These are phyloP conservation scores for Phytophthora fragariaefolia DNA, from an alignment of 352 stramenopile genomes.

Conservation along the genomic window DNA sequence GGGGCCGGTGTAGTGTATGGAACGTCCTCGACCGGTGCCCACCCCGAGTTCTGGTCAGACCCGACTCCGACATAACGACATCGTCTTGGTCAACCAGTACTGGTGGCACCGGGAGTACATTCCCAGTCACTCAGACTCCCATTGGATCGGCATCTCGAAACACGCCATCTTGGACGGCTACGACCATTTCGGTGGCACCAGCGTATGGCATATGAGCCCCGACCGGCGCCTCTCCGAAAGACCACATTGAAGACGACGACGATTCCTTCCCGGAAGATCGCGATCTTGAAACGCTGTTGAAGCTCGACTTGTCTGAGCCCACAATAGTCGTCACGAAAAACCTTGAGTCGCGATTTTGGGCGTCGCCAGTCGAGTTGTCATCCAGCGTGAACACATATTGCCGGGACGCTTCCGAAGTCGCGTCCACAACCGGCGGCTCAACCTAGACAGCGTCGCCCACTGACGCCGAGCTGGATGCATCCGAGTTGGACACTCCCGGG, in stretches of 20 bases:
- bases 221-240: neutral
- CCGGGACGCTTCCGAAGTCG: neutral
- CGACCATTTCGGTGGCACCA: neutral
- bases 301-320: neutral
- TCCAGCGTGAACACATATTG: neutral
- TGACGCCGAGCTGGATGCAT: neutral
- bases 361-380: neutral
- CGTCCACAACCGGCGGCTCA: neutral
- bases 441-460: neutral
- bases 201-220: neutral
- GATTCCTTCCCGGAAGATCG: neutral
- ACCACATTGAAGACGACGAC: slow-evolving; percentile 6
- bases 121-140: neutral
- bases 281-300: neutral
- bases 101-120: neutral
- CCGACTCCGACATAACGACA: slow-evolving; percentile 8
- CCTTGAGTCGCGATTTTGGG: neutral
- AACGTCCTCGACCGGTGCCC: neutral
- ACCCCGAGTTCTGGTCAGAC: neutral
- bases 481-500: neutral
- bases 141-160: neutral
- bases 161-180: neutral
- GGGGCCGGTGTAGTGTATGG: neutral
- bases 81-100: neutral
- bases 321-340: neutral